Conservation (phyloP, 2,329 filamentous ascomycete species). For the Triangularia verruculosa region DNA sequence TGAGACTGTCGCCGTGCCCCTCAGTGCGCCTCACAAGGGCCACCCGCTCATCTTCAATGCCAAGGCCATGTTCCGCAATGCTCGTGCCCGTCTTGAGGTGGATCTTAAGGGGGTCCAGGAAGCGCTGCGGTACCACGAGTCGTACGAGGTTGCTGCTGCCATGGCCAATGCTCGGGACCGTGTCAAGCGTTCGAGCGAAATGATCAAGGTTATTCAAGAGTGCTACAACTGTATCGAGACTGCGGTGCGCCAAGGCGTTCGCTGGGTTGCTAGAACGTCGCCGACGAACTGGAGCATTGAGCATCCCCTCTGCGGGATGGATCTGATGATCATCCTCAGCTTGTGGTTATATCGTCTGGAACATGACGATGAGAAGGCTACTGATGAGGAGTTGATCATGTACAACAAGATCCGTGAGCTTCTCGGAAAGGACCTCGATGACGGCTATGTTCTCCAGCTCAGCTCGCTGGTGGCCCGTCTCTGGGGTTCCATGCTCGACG, state of each 20-base stretch:
- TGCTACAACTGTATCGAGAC: constrained; percentile 98
- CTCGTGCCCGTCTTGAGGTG: constrained; percentile 85
- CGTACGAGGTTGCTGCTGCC: constrained; percentile 91
- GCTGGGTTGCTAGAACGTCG: constrained; percentile 96
- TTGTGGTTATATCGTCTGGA: constrained; percentile 98
- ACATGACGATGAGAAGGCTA: constrained; percentile 92
- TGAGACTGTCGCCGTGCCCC: constrained; percentile 80
- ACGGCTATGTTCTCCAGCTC: constrained; percentile 75
- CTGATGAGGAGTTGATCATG: constrained; percentile 80
- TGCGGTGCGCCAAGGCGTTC: constrained; percentile 87
- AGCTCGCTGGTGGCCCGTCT: constrained; percentile 93
- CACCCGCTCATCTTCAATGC: constrained; percentile 98
- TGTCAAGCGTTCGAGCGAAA: constrained; percentile 91
- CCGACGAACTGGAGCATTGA: constrained; percentile 99
- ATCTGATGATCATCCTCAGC: constrained; percentile 96
- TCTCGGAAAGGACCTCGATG: constrained; percentile 86
- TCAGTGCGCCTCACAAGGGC: constrained; percentile 92
- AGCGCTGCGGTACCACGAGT: constrained; percentile 92
- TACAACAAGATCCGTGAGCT: constrained; percentile 88
- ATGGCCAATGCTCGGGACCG: constrained; percentile 94
- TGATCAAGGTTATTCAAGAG: constrained; percentile 97
- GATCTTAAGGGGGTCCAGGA: constrained; percentile 96
- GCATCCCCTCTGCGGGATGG: constrained; percentile 92
- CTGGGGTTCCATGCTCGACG: constrained; percentile 97
- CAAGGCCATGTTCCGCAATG: constrained; percentile 94